Evolutionary conservation across 352 stramenopile genomes (phyloP), one percentile per base, ranked within the genome.

Genomic region (Globisporangium rhizosaccharum): DNA sequence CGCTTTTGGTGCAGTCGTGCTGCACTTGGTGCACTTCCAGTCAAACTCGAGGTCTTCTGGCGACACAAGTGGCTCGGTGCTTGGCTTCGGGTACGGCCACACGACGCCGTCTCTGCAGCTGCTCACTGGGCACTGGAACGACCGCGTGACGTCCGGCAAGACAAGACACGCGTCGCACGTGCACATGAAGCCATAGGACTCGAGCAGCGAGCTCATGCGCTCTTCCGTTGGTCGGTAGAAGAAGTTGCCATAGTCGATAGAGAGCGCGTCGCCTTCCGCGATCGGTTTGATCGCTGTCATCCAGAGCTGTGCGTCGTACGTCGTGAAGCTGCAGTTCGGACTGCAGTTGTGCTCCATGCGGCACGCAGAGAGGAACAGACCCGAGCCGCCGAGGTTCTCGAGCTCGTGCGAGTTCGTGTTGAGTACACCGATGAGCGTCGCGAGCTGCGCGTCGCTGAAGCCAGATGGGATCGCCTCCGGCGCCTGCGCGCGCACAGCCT

Each of bases 201-300:
- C 74, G 39, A 78, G 53, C 45, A 92, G 65, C 49, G 73, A 81
- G 18, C 64, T 68, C 50, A 79, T 68, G 15, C 82, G 78, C 61
- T 92, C 82, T 0, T 67, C 68, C 12, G 72, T 86, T 9, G 79
- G 77, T 2, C 78, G 76, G 68, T 88, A 92, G 59, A 88, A 88
- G 54, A 88, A 88, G 59, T 90, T 87, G 55, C 76, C 80, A 51
- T 88, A 88, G 67, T 92, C 82, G 53, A 92, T 88, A 26, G 82
- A 89, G 25, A 92, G 66, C 30, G 75, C 71, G 51, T 89, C 75
- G 53, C 79, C 76, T 7, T 70, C 70, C 12, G 67, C 72, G 23
- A 92, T 85, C 18, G 73, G 67, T n/a, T 75, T 70, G 60, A 89
- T 88, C 50, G 82, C 79, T 3, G 79, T 90, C 72, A 92, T 85